These are phyloP conservation scores for Melocanna baccifera DNA, from an alignment of 176 grass and related monocot species.

Conservation along the genomic window DNA sequence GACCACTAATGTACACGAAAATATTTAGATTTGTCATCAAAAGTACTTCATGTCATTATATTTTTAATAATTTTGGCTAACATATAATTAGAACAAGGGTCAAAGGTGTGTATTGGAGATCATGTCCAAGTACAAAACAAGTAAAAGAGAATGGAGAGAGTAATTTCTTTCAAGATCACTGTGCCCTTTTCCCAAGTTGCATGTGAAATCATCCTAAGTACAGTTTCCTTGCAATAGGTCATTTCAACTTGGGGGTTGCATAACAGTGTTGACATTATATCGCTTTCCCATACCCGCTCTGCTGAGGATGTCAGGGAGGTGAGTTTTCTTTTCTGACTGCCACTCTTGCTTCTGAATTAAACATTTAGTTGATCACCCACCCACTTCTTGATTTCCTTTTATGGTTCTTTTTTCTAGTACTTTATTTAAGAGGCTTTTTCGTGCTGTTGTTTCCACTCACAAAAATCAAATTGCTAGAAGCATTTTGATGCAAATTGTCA, in stretches of 20 bases:
- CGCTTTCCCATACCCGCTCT: slow-evolving; percentile 91
- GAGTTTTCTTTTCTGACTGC: slow-evolving; percentile 34
- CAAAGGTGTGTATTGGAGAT: background rate
- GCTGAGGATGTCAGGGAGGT: slow-evolving; percentile 83
- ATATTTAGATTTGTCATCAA: background rate
- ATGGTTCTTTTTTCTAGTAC: background rate
- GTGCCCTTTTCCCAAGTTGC: background rate
- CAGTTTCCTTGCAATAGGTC: slow-evolving; percentile 48
- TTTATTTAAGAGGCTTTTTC: slow-evolving; percentile 12
- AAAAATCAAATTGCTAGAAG: slow-evolving; percentile 11
- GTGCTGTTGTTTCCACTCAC: background rate
- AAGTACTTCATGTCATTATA: background rate
- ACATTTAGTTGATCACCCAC: background rate
- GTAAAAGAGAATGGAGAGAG: background rate
- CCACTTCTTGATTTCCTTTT: slow-evolving; percentile 6
- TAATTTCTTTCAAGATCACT: background rate
- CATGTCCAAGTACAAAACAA: background rate
- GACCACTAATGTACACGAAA: background rate
- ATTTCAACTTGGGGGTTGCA: slow-evolving; percentile 85
- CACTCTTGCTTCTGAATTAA: slow-evolving; percentile 17
- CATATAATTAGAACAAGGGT: background rate
- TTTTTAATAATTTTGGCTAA: slow-evolving; percentile 8
- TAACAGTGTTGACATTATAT: slow-evolving; percentile 90
- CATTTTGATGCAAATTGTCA: slow-evolving; percentile 10
- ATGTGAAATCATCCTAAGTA: background rate